Evolutionary conservation across 2,329 filamentous ascomycete genomes (phyloP), one percentile per base, ranked within the genome.

Genomic region (Hymenoscyphus occultus): DNA sequence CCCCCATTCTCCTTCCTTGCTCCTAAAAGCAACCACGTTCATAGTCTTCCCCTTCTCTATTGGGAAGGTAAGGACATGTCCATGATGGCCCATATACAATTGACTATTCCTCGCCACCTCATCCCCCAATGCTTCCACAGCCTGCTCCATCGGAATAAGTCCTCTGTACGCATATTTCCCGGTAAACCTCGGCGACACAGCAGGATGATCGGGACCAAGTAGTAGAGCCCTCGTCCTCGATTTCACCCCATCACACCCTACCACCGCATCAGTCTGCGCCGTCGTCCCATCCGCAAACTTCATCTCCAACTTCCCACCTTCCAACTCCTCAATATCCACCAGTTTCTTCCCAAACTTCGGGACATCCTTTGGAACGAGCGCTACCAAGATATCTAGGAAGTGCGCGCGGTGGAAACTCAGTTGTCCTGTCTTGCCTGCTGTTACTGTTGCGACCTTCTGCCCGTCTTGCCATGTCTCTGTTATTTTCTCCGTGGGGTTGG

Each of bases 191-290:
- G 71, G 65, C 56, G 70, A 56, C 2, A 63, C 63, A 48, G 40
- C 61, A 32, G 62, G 62, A 58, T 72, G 66, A 54, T 71, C 60
- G 2, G 78, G 72, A 0, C 82, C 84, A 2, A 88, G 76, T 5
- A 90, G 74, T 14, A 84, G 73, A 39, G 81, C 73, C 7, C 87
- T 78, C 2, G 83, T 79, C 3, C 78, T 77, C 0, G 84, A 86
- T 72, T 86, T 86, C 71, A 90, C 86, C 0, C 87, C 87, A 74
- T 90, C 87, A 71, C 85, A 87, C 5, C 84, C 86, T 64, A 90
- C 78, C 0, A 86, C 82, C 1, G 79, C 78, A 65, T 77, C 78
- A 39, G 81, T 80, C 32, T 76, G 71, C 0, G 76, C 80, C 0
- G 71, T 75, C 0, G 74, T 78, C 0, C 81, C 81, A 71, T 85